Percentiles rank a stretch among this genome's conserved stretches.
These are phyloP conservation scores for Circinella umbellata DNA, from an alignment of 371 early-diverging fungal genomes.

Conservation along the genomic window DNA sequence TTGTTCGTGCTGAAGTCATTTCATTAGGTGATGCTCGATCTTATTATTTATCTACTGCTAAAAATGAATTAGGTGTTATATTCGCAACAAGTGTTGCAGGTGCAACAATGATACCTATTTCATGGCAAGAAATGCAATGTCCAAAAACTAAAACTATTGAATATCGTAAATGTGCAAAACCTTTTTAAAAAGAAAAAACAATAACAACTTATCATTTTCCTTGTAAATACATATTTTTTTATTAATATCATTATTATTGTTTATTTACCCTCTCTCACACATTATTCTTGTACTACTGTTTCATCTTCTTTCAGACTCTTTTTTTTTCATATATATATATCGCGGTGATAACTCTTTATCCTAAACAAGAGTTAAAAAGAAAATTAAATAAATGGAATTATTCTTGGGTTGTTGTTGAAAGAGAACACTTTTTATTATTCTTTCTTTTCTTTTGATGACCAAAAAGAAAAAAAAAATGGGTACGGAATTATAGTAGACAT, in stretches of 20 bases:
- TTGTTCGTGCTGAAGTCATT: constrained; percentile 85
- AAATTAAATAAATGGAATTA: too few relatives aligned
- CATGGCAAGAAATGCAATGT: constrained; percentile 98
- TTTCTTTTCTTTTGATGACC: too few relatives aligned
- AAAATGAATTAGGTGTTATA: constrained; percentile 94
- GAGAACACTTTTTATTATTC: too few relatives aligned
- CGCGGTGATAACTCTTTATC: too few relatives aligned
- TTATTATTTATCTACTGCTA: constrained; percentile 90
- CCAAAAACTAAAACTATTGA: constrained; percentile 88
- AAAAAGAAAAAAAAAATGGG: not conserved
- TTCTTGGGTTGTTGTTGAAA: too few relatives aligned
- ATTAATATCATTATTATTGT: too few relatives aligned
- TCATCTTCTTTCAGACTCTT: too few relatives aligned
- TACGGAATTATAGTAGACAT: not conserved
- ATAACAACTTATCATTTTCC: not conserved
- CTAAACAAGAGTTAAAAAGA: too few relatives aligned
- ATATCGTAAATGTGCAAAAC: constrained; percentile 94
- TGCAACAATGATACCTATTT: constrained; percentile 92
- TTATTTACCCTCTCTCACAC: too few relatives aligned
- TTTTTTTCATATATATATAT: too few relatives aligned
- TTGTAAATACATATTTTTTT: not conserved
- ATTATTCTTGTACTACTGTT: too few relatives aligned
- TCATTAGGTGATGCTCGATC: constrained; percentile 93
- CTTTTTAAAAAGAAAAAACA: constrained; percentile 34
- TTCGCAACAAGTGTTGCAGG: constrained; percentile 91